Evolutionary conservation across 805 yeast species (phyloP).

Genomic region (Starmerella sp.): DNA sequence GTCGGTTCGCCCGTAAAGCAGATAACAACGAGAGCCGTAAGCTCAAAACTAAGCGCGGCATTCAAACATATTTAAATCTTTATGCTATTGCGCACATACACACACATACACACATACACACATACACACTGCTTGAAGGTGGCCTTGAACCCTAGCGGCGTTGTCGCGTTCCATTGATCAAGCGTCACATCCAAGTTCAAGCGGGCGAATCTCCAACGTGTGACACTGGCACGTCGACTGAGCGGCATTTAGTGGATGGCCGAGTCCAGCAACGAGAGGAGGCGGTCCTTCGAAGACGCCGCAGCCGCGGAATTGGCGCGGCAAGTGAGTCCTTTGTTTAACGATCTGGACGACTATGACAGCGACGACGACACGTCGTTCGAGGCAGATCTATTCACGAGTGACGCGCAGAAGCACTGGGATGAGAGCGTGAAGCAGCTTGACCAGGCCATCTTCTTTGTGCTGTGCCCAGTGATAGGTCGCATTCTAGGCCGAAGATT

Average conservation of each 20-base stretch:
- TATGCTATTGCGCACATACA: too few species aligned
- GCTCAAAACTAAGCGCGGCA: too few species aligned
- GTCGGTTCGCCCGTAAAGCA: too few species aligned
- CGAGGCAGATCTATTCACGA: conserved; percentile 16
- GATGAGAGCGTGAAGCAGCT: conserved; percentile 55
- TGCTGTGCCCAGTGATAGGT: conserved; percentile 57
- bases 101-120: too few species aligned
- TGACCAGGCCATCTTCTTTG: conserved; percentile 41
- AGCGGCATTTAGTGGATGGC: neutral
- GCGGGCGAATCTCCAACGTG: neutral
- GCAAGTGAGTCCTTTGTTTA: neutral
- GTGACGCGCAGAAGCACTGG: conserved; percentile 61
- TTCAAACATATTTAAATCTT: too few species aligned
- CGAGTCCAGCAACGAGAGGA: neutral
- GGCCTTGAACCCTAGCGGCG: too few species aligned
- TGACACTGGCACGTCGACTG: neutral
- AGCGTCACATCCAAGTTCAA: neutral
- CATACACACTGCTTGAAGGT: too few species aligned
- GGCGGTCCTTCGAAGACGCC: conserved; percentile 1
- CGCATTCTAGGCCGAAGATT: conserved; percentile 52
- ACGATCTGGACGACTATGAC: neutral
- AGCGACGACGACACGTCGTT: conserved; percentile 15
- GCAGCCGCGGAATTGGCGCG: conserved; percentile 2
- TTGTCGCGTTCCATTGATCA: neutral
- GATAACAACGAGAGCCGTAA: too few species aligned